Conservation (phyloP, 2,329 filamentous ascomycete genomes). For the Xylaria sp. region DNA sequence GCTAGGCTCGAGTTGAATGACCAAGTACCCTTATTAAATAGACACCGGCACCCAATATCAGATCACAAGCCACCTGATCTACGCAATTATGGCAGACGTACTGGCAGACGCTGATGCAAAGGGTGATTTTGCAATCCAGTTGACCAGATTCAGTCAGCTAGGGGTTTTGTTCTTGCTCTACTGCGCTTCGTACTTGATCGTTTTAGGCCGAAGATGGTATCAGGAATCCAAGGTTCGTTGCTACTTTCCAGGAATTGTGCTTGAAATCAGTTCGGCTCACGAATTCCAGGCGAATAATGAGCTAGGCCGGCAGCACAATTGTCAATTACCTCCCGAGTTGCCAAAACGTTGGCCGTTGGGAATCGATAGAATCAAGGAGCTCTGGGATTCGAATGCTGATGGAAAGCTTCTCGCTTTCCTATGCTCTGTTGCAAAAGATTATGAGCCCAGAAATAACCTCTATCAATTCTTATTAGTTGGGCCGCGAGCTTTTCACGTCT, state of each 20-base stretch:
- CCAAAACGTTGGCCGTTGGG: conserved; percentile 49
- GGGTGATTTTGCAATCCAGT: background rate
- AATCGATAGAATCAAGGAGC: conserved; percentile 47
- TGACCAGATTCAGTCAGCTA: background rate
- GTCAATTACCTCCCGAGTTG: conserved; percentile 47
- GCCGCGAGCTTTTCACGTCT: conserved; percentile 42
- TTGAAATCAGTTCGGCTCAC: background rate
- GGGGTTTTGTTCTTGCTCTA: conserved; percentile 6
- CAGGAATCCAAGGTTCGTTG: conserved; percentile 2
- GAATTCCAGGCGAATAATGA: conserved; percentile 24
- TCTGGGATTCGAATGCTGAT: conserved; percentile 43
- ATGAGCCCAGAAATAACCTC: conserved; percentile 46
- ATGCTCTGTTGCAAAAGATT: conserved; percentile 45
- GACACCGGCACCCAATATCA: background rate
- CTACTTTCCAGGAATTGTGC: background rate
- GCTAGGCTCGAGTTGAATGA: background rate
- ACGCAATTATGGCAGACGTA: background rate
- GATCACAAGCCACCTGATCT: background rate
- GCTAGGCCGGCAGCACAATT: conserved; percentile 41
- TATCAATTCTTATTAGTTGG: conserved; percentile 46
- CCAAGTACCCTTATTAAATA: background rate
- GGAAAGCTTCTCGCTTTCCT: conserved; percentile 44
- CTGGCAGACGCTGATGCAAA: background rate
- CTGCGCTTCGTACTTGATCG: background rate
- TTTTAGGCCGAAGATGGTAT: background rate